phyloP scores from a whole-genome alignment of 495 filamentous ascomycete genomes.

The Oidiodendron maius region DNA sequence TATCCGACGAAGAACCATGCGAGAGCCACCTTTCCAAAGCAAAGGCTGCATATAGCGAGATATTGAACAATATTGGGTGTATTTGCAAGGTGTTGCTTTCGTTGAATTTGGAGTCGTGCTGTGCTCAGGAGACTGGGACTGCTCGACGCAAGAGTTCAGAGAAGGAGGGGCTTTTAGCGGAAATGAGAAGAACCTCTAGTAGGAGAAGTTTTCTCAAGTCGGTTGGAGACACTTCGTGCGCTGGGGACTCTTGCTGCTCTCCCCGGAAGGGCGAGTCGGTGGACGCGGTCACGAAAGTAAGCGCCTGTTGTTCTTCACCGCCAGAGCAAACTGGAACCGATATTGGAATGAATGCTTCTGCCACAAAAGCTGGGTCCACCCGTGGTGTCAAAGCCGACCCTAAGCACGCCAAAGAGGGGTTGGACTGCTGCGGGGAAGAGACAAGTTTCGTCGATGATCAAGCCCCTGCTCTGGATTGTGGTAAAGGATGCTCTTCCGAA shows the following conservation, averaged over 20 bases:
- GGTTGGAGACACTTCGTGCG: not conserved
- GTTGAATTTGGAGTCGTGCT: conserved; percentile 30
- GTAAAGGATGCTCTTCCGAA: too few species aligned
- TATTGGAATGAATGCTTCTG: too few species aligned
- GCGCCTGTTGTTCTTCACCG: too few species aligned
- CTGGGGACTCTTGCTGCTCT: not conserved
- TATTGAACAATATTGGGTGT: not conserved
- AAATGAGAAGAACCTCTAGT: not conserved
- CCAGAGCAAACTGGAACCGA: too few species aligned
- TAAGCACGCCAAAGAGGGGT: too few species aligned
- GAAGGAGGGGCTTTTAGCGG: not conserved
- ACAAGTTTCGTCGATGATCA: too few species aligned
- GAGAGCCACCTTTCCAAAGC: not conserved
- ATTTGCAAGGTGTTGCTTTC: not conserved
- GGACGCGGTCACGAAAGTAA: too few species aligned
- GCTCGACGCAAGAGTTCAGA: not conserved
- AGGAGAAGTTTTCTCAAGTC: not conserved
- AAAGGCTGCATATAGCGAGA: conserved; percentile 1
- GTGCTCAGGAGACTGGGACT: conserved; percentile 14
- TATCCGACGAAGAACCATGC: not conserved
- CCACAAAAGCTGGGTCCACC: too few species aligned
- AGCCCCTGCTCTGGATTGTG: too few species aligned
- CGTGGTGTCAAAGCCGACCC: too few species aligned
- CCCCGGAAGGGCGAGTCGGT: too few species aligned
- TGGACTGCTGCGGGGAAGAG: too few species aligned